Evolutionary conservation across 768 basidiomycete genomes (phyloP), one percentile per base, ranked within the genome.

Genomic region (Tricholoma flavovirens): DNA sequence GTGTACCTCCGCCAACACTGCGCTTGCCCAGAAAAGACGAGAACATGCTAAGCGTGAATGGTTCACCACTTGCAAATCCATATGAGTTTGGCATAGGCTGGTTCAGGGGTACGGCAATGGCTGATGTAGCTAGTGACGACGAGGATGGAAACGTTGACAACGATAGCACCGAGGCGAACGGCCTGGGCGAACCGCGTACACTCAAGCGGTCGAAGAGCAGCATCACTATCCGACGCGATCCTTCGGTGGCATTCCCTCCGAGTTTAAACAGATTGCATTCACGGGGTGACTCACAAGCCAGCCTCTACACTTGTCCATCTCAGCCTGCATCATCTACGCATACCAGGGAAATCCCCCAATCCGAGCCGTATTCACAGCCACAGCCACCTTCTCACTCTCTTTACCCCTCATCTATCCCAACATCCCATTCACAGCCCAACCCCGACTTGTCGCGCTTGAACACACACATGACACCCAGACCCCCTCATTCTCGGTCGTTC

Each of bases 51-150:
- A 89, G 89, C 63, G 69, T 87, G 17, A 93, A 93, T 58, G 91
- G 91, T 4, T 90, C 88, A 0, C 91, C 91, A 0, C 76, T 93
- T 15, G 82, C 84, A 15, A 91, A 91, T 66, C 89, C 90, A 1
- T 87, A 86, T 63, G 76, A 83, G 57, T 81, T 86, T 61, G 86
- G 84, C 17, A 65, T 83, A 45, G 74, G 78, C 36, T 83, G 84
- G 84, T 78, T 85, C 61, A 75, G 75, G 59, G 73, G 75, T 2
- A 63, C 73, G 32, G 73, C 75, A 57, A 68, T 69, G 63, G 67
- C 65, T 24, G 69, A 73, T 35, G 67, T 67, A 35, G 71, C 73
- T 5, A 65, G 64, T 17, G 75, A 75, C 19, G 66, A 67, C 8
- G 70, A 68, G 12, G 68, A 66, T 45, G 66, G 68, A 30, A 61